Evolutionary conservation across 148 eudicot species (phyloP), one percentile per base, ranked within the genome.

Genomic region (Vaccinium vitisidaea): DNA sequence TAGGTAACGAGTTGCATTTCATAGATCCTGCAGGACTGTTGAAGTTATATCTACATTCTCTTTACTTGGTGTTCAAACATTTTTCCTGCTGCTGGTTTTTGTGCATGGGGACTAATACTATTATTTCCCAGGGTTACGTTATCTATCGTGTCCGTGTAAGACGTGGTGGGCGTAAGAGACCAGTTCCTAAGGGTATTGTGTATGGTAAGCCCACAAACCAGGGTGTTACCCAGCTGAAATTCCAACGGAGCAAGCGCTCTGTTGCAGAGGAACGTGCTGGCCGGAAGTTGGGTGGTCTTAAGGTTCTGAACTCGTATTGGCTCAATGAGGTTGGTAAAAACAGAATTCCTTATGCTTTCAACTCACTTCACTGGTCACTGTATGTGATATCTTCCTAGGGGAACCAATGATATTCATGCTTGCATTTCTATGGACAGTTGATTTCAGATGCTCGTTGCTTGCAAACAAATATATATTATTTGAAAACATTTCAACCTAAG

Each of bases 231-330:
- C 90, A 89, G 75, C 86, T 89, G 85, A 89, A 89, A 54, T 89
- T 89, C 79, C 89, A 89, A 18, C 85, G 90, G 75, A 89, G 89
- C 87, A 89, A 89, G 88, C 85, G 90, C 30, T 89, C 90, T 6
- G 90, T 89, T 87, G 90, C 89, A 12, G 89, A 87, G 83, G 91
- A 89, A 80, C 88, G 89, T 76, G 91, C 91, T 69, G 89, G 89
- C 36, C 65, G 91, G 80, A 87, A 89, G 69, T 39, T 89, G 3
- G 91, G 71, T 53, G 89, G 87, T 27, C 87, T 89, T 65, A 90
- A 85, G 77, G 92, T 90, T 78, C 90, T 90, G 59, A 90, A 90
- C 78, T 90, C 91, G 4, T 90, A 90, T 76, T 90, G 91, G 91
- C 77, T 84, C 84, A 90, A 89, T 25, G 91, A 89, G 88, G 90